Evolutionary conservation across 1,139 yeast genomes (phyloP), one percentile per base, ranked within the genome.

Genomic region (Candida pseudocylindracea): DNA sequence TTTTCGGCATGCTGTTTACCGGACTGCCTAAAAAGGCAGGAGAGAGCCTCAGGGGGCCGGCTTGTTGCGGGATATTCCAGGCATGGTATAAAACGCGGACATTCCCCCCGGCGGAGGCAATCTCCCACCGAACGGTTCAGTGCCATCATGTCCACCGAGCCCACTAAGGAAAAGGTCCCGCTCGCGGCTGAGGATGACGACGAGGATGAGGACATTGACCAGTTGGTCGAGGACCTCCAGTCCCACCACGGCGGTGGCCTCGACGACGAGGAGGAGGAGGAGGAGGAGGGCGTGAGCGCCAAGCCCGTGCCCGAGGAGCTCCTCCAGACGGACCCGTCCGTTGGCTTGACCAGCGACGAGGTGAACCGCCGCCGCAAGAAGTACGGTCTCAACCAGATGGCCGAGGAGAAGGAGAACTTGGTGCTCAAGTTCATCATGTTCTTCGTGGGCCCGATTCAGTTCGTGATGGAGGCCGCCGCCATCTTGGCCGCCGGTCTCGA

Each of bases 391-490:
- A 85, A 85, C 60, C 88, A 79, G 62, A 80, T 85, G 93, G 75
- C 85, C 44, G 95, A 85, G 60, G 94, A 83, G 55, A 61, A 70
- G 49, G 93, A 80, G 61, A 79, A 78, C 61, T 43, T 79, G 59
- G 49, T 81, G 38, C 57, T 81, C 45, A 85, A 85, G 67, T 83
- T 85, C 55, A 53, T 79, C 50, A 72, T 73, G 81, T 85, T 81
- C 68, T 85, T 85, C 56, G 79, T 85, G 43, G 96, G 96, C 63
- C 95, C 95, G 45, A 83, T 85, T 57, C 96, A 85, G 66, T 85
- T 85, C 73, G 95, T 85, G 55, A 85, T 85, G 96, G 95, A 83
- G 64, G 83, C 93, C 54, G 96, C 96, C 50, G 95, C 95, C 49
- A 69, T 83, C 41, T 68, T 85, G 57, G 95, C 96, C 48, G 93